phyloP scores from a whole-genome alignment of 495 filamentous ascomycete species.

The Daldinia caldariorum region DNA sequence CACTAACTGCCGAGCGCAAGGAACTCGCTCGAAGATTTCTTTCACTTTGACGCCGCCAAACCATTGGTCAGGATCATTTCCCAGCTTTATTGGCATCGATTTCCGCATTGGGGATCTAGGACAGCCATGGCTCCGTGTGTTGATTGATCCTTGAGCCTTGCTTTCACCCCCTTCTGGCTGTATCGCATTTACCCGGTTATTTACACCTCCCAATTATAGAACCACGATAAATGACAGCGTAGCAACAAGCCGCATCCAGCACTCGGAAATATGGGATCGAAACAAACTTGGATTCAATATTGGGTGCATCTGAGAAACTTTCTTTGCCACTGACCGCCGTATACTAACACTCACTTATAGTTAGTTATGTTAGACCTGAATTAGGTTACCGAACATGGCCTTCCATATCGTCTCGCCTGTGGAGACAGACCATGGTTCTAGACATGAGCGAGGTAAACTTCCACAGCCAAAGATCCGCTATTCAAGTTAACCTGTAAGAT shows the following conservation, averaged over 20 bases:
- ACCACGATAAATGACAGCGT: conserved; percentile 43
- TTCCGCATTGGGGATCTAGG: conserved; percentile 50
- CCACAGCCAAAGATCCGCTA: not conserved
- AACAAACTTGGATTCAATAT: conserved; percentile 25
- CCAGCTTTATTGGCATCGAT: conserved; percentile 50
- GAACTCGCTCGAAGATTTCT: conserved; percentile 51
- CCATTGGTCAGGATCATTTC: conserved; percentile 51
- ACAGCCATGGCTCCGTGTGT: conserved; percentile 54
- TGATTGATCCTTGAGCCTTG: conserved; percentile 42
- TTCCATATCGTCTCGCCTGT: conserved; percentile 29
- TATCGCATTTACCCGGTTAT: conserved; percentile 50
- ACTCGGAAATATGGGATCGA: conserved; percentile 34
- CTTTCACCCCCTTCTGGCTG: conserved; percentile 47
- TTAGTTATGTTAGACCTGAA: not conserved
- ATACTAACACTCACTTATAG: conserved; percentile 22
- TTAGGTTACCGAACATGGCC: conserved; percentile 24
- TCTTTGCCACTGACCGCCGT: conserved; percentile 26
- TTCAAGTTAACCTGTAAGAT: not conserved
- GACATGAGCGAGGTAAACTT: conserved; percentile 18
- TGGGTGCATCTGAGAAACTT: conserved; percentile 6
- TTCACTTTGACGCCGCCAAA: conserved; percentile 51
- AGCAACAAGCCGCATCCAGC: conserved; percentile 35
- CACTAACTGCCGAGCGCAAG: conserved; percentile 58
- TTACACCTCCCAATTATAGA: conserved; percentile 48
- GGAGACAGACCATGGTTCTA: conserved; percentile 14